Percentiles rank a stretch among this genome's conserved stretches.
Evolutionary conservation across 2,329 filamentous ascomycete species (phyloP).

Genomic region (Dactylellina sp.): DNA sequence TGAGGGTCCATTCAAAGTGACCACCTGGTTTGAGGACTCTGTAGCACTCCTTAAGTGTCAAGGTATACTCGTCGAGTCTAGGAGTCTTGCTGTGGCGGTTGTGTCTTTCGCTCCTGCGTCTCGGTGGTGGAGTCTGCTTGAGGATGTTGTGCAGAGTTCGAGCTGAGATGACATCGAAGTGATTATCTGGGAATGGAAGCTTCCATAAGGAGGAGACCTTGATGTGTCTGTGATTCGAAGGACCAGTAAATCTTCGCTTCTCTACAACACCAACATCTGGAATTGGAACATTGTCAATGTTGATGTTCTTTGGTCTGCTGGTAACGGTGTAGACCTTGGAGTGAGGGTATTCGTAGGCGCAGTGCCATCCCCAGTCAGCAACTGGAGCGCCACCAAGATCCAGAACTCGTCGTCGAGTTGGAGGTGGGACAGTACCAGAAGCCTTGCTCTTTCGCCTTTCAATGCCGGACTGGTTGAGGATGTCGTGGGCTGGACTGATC

Average conservation of each 20-base stretch:
- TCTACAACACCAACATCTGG: slow-evolving; percentile 47
- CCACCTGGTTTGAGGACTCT: slow-evolving; percentile 93
- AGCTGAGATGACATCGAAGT: slow-evolving; percentile 92
- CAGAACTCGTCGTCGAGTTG: slow-evolving; percentile 68
- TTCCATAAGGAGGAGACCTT: slow-evolving; percentile 80
- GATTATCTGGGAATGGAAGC: slow-evolving; percentile 84
- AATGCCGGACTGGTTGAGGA: slow-evolving; percentile 62
- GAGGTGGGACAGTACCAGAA: slow-evolving; percentile 47
- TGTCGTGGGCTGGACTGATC: slow-evolving; percentile 67
- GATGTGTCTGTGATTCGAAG: slow-evolving; percentile 86
- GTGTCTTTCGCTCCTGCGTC: slow-evolving; percentile 32
- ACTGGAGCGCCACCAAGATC: slow-evolving; percentile 74
- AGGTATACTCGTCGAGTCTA: slow-evolving; percentile 85
- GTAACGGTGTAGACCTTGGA: slow-evolving; percentile 89
- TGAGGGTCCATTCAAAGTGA: slow-evolving; percentile 87
- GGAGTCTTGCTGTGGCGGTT: slow-evolving; percentile 55
- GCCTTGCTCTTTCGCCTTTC: slow-evolving; percentile 58
- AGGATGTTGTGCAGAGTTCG: slow-evolving; percentile 87
- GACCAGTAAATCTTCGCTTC: slow-evolving; percentile 70
- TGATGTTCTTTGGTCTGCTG: slow-evolving; percentile 77
- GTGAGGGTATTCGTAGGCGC: slow-evolving; percentile 85
- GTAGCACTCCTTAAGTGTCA: slow-evolving; percentile 84
- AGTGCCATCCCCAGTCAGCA: slow-evolving; percentile 93
- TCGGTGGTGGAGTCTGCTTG: slow-evolving; percentile 73
- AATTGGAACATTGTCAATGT: slow-evolving; percentile 66